phyloP scores from a whole-genome alignment of 352 stramenopile genomes.

The Pythium plurisporium region DNA sequence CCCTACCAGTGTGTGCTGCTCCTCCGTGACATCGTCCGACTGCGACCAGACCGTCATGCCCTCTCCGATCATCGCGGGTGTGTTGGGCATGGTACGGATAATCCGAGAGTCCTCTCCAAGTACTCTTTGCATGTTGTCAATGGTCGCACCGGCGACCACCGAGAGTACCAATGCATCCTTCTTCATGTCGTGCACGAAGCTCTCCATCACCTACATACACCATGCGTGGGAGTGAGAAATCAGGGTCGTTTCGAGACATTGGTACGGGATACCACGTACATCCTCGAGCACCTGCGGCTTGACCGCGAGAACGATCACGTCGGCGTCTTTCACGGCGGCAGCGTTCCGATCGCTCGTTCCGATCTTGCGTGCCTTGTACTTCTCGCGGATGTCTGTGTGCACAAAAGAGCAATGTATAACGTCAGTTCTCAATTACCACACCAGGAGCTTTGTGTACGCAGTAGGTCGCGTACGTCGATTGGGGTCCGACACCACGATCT shows the following conservation, averaged over 20 bases:
- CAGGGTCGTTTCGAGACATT: too few species aligned
- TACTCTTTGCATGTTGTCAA: slow-evolving; percentile 60
- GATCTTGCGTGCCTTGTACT: slow-evolving; percentile 57
- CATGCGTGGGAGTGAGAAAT: too few species aligned
- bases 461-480: slow-evolving; percentile 39
- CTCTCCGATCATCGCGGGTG: slow-evolving; percentile 91
- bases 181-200: slow-evolving; percentile 52
- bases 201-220: slow-evolving; percentile 59
- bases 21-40: slow-evolving; percentile 66
- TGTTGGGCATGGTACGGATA: slow-evolving; percentile 96
- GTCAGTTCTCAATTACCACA: neutral
- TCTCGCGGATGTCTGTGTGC: slow-evolving; percentile 44
- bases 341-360: slow-evolving; percentile 59
- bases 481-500: slow-evolving; percentile 78
- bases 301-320: slow-evolving; percentile 91
- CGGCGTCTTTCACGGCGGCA: slow-evolving; percentile 61
- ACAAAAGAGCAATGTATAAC: neutral
- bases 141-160: slow-evolving; percentile 78
- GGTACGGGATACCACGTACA: slow-evolving; percentile 30
- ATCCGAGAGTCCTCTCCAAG: slow-evolving; percentile 68
- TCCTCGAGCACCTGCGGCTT: slow-evolving; percentile 94
- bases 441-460: neutral
- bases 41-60: slow-evolving; percentile 94
- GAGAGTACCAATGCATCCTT: slow-evolving; percentile 71
- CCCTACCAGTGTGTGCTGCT: slow-evolving; percentile 56